These are phyloP conservation scores for Nowakowskiella sp. DNA, from an alignment of 192 early-diverging fungal genomes.

Conservation along the genomic window DNA sequence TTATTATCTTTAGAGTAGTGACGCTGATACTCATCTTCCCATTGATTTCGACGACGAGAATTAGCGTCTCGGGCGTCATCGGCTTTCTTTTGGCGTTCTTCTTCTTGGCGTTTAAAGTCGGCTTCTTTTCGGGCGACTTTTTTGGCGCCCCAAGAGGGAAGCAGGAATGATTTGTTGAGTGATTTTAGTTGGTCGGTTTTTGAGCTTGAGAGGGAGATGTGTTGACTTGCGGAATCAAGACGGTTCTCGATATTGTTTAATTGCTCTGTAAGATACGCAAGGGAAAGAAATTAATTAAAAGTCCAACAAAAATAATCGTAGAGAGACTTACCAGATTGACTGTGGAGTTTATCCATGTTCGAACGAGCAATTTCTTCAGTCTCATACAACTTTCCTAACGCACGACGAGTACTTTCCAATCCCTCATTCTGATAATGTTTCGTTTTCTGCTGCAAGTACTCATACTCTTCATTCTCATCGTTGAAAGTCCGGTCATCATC, in stretches of 20 bases:
- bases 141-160: constrained; percentile 46
- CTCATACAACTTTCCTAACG: constrained; percentile 30
- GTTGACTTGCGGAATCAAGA: constrained; percentile 29
- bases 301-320: background rate
- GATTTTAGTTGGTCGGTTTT: constrained; percentile 43
- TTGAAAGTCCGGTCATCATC: too few species aligned
- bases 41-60: background rate
- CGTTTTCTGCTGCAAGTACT: constrained; percentile 35
- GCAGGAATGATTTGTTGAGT: constrained; percentile 41
- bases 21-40: background rate
- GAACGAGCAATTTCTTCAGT: constrained; percentile 22
- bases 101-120: constrained; percentile 14
- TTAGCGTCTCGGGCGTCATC: background rate
- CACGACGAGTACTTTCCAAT: constrained; percentile 33
- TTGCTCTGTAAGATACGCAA: constrained; percentile 28
- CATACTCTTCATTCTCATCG: constrained; percentile 22
- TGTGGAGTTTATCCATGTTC: constrained; percentile 26
- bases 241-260: constrained; percentile 27
- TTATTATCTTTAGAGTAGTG: constrained; percentile 10
- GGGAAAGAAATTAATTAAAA: constrained; percentile 9
- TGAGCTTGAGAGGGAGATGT: constrained; percentile 34
- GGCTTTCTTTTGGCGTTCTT: constrained; percentile 2
- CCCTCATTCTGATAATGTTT: constrained; percentile 38
- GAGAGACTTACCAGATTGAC: constrained; percentile 29
- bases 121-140: constrained; percentile 30